Base-by-base conservation (phyloP, 2,329 filamentous ascomycete genomes). In the Calycina herbarum region DNA sequence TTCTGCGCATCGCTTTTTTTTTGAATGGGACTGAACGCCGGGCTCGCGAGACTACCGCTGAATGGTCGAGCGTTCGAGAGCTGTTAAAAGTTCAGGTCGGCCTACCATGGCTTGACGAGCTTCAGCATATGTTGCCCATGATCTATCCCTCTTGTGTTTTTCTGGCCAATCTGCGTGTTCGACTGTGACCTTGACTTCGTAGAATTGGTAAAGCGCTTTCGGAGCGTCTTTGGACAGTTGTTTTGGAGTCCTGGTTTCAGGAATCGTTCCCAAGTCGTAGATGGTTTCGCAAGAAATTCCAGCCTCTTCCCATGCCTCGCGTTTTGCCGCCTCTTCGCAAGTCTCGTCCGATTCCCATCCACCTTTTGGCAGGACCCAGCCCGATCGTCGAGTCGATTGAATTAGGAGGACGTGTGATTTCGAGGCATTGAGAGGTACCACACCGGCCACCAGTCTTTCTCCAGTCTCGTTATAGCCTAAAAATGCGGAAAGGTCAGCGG, bases 241-340 rank as follows among this genome's bases (percentile, higher is more conserved):
- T 77, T 94, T 94, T 45, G 92, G 92, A 6, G 92, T 85, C 65
- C 93, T 87, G 77, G 88, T 91, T 79, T 99, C 95, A 63, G 89
- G 82, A 72, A 99, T 96, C 70, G 90, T 85, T 69, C 94, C 94
- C 61, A 99, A 85, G 78, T 97, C 93, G 77, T 89, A 90, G 73
- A 90, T 89, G 78, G 97, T 89, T 66, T 86, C 89, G 78, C 94
- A 91, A 73, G 91, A 84, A 75, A 98, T 96, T 74, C 95, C 95
- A 54, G 94, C 95, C 81, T 98, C 95, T 81, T 98, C 95, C 95
- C 95, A 98, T 67, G 95, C 95, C 79, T 99, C 95, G 72, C 95
- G 83, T 83, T 90, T 79, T 64, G 95, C 95, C 65, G 95, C 92
- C 77, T 94, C 86, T 68, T 90, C 87, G 69, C 92, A 95, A 68